A percentile compares a stretch with the other conserved stretches of the same genome.
These are phyloP conservation scores for Leptomonas seymouri DNA, from an alignment of 208 protist genomes.

Conservation along the genomic window DNA sequence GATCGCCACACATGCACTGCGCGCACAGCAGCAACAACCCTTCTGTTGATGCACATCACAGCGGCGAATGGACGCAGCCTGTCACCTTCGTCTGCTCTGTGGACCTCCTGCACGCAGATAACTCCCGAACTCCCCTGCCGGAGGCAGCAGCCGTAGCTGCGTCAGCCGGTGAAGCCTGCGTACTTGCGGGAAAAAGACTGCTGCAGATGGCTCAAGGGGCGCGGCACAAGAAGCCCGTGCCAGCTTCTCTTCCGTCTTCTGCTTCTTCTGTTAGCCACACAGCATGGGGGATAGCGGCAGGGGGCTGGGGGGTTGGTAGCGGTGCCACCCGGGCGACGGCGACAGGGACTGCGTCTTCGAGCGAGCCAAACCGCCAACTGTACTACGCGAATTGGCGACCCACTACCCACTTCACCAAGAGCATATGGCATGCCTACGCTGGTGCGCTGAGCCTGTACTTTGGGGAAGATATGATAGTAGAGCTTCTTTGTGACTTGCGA, in stretches of 20 bases:
- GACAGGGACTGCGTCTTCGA: too few relatives aligned
- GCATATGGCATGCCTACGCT: conserved; percentile 59
- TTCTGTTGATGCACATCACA: background rate
- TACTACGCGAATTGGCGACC: conserved; percentile 44
- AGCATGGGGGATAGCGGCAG: background rate
- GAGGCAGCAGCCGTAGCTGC: background rate
- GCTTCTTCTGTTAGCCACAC: background rate
- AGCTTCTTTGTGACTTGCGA: conserved; percentile 11
- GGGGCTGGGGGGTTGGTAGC: too few relatives aligned
- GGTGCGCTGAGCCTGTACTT: conserved; percentile 44
- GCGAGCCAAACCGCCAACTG: too few relatives aligned
- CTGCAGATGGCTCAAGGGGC: conserved; percentile 5
- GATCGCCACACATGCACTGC: background rate
- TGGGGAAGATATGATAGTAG: conserved; percentile 25
- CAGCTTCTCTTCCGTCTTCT: background rate
- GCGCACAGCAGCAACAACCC: background rate
- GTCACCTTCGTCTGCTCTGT: conserved; percentile 7
- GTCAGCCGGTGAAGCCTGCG: conserved; percentile 18
- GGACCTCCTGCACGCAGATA: conserved; percentile 10
- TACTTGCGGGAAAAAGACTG: conserved; percentile 9
- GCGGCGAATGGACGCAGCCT: background rate
- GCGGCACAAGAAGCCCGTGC: background rate
- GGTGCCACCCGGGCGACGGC: too few relatives aligned
- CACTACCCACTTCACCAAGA: conserved; percentile 54
- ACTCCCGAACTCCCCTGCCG: background rate